Evolutionary conservation across 495 filamentous ascomycete genomes (phyloP).

Genomic region (Penicillium turbatum): DNA sequence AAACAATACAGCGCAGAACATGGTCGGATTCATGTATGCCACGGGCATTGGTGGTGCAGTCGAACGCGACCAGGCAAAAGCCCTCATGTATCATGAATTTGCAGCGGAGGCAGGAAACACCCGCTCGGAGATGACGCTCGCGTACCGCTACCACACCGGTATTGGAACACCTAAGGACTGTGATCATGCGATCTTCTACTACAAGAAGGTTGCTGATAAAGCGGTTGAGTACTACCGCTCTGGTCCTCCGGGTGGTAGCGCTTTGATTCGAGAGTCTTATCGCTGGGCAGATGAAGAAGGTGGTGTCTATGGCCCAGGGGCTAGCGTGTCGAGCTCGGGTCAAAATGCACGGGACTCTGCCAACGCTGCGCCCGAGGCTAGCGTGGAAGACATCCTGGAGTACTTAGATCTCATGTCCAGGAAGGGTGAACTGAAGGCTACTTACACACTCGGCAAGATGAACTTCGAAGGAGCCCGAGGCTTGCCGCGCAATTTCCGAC

Average conservation of each 20-base stretch:
- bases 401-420: constrained; percentile 91
- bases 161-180: constrained; percentile 84
- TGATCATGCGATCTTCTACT: constrained; percentile 78
- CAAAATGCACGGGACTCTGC: constrained; percentile 69
- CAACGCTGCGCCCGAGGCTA: constrained; percentile 69
- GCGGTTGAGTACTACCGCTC: constrained; percentile 79
- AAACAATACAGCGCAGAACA: constrained; percentile 88
- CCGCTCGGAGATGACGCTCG: constrained; percentile 88
- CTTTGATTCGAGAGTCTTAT: constrained; percentile 70
- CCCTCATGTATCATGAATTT: constrained; percentile 90
- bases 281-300: constrained; percentile 80
- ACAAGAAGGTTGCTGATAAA: constrained; percentile 92
- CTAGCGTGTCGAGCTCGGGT: constrained; percentile 88
- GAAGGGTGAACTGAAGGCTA: constrained; percentile 90
- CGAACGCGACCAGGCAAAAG: constrained; percentile 84
- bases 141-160: constrained; percentile 79
- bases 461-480: constrained; percentile 85
- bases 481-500: constrained; percentile 65
- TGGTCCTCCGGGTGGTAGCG: constrained; percentile 84
- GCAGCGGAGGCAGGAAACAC: constrained; percentile 81
- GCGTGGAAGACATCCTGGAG: constrained; percentile 89
- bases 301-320: constrained; percentile 92
- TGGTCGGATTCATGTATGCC: constrained; percentile 95
- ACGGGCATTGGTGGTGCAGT: constrained; percentile 84
- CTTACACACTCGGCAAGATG: constrained; percentile 80